Conservation (phyloP, 345 rosid species). For the Citrus hindsii region DNA sequence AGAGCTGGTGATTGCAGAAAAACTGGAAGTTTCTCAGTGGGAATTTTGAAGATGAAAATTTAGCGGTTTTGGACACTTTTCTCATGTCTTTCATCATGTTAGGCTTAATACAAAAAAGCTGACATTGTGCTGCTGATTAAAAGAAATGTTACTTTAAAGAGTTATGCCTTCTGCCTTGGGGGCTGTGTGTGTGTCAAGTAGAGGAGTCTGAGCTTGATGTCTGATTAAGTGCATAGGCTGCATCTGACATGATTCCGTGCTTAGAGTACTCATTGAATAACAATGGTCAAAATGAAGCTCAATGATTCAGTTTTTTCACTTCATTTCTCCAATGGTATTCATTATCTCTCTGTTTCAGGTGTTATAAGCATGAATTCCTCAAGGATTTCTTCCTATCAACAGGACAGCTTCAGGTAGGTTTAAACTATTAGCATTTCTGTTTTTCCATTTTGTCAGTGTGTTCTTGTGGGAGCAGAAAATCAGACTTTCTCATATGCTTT, state of each 20-base stretch:
- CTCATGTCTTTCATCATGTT: not conserved
- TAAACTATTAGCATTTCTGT: conserved; percentile 8
- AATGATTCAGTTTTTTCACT: not conserved
- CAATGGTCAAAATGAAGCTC: not conserved
- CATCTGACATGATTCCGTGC: not conserved
- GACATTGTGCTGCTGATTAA: not conserved
- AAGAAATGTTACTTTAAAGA: not conserved
- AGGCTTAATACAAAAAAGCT: not conserved
- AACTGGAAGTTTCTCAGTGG: not conserved
- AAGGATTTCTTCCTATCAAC: conserved; percentile 91
- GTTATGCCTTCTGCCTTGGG: not conserved
- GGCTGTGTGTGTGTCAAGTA: not conserved
- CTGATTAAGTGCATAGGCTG: not conserved
- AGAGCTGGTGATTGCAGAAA: not conserved
- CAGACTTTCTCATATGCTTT: conserved; percentile 3
- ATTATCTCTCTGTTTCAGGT: conserved; percentile 47
- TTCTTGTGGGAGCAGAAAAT: not conserved
- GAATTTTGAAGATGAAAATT: not conserved
- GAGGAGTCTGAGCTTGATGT: not conserved
- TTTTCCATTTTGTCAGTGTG: conserved; percentile 7
- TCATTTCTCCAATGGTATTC: not conserved
- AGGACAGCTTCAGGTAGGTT: conserved; percentile 88
- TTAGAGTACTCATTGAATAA: not conserved
- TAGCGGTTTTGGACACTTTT: not conserved
- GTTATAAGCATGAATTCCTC: conserved; percentile 79